Evolutionary conservation across 2,329 filamentous ascomycete species (phyloP).

Genomic region (Lachnellula occidentalis): DNA sequence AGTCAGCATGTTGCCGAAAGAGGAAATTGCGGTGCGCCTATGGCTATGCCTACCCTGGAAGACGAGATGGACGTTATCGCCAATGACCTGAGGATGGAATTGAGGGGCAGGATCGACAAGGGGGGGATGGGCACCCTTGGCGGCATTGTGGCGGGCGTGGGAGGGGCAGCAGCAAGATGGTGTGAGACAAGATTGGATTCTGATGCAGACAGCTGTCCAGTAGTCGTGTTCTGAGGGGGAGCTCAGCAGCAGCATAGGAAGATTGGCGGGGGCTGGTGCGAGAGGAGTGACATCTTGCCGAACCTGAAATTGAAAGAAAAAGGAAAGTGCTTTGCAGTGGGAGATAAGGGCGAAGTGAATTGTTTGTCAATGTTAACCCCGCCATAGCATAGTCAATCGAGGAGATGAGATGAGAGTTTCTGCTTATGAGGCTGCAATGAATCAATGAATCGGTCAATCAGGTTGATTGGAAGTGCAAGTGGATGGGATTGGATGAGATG

Average conservation of each 20-base stretch:
- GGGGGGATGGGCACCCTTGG: slow-evolving; percentile 32
- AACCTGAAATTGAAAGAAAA: neutral
- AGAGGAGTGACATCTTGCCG: slow-evolving; percentile 21
- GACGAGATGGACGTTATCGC: slow-evolving; percentile 66
- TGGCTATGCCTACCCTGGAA: slow-evolving; percentile 40
- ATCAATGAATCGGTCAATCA: neutral
- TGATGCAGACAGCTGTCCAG: no score
- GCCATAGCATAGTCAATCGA: slow-evolving; percentile 11
- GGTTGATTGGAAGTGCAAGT: neutral
- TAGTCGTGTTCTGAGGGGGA: neutral
- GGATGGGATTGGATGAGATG: neutral
- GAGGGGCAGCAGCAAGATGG: neutral
- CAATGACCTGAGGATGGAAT: slow-evolving; percentile 62
- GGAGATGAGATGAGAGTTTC: neutral
- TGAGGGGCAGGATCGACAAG: slow-evolving; percentile 61
- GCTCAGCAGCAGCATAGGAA: slow-evolving; percentile 15
- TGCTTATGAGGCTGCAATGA: neutral
- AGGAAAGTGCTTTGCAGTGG: neutral
- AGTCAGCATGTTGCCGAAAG: slow-evolving; percentile 17
- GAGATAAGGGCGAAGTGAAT: slow-evolving; percentile 9
- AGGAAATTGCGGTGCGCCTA: no score
- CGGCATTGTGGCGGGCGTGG: slow-evolving; percentile 16
- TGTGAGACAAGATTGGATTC: no score
- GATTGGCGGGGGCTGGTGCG: slow-evolving; percentile 20
- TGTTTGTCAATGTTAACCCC: slow-evolving; percentile 15